Conservation (phyloP, 2,329 filamentous ascomycete genomes). For the Phialocephala subalpina region DNA sequence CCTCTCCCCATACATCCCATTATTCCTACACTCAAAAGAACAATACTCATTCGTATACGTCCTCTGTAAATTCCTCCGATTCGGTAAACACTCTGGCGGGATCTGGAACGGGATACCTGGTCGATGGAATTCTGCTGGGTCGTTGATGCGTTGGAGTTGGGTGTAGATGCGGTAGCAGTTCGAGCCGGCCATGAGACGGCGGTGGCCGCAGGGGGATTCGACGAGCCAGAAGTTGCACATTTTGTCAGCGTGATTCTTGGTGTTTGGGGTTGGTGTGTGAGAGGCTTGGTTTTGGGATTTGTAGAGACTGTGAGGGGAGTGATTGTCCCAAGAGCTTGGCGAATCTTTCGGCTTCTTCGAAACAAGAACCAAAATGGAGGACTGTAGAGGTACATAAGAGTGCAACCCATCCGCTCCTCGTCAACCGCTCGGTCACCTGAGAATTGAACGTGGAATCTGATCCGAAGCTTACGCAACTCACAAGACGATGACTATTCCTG, state of each 20-base stretch:
- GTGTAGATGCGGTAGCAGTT: conserved; percentile 42
- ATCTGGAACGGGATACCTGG: conserved; percentile 39
- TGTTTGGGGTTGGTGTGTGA: not conserved
- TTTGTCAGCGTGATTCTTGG: not conserved
- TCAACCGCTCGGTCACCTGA: not conserved
- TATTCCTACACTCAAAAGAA: conserved; percentile 42
- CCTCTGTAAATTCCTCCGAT: conserved; percentile 34
- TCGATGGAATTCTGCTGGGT: conserved; percentile 33
- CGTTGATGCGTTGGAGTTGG: conserved; percentile 44
- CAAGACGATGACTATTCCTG: conserved; percentile 18
- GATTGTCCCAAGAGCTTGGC: not conserved
- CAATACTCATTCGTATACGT: conserved; percentile 36
- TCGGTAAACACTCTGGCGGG: conserved; percentile 37
- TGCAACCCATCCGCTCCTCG: conserved; percentile 2
- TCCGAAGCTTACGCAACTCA: conserved; percentile 5
- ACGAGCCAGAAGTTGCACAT: conserved; percentile 44
- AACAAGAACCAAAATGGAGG: not conserved
- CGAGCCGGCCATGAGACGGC: conserved; percentile 38
- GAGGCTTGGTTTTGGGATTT: not conserved
- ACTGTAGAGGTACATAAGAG: conserved; percentile 2
- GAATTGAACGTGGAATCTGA: conserved; percentile 7
- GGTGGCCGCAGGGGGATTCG: conserved; percentile 41
- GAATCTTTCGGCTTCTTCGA: not conserved
- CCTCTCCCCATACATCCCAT: conserved; percentile 34
- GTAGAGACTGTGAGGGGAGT: not conserved